Conservation (phyloP, 163 green algal genomes). For the Smithsoniella earleae region DNA sequence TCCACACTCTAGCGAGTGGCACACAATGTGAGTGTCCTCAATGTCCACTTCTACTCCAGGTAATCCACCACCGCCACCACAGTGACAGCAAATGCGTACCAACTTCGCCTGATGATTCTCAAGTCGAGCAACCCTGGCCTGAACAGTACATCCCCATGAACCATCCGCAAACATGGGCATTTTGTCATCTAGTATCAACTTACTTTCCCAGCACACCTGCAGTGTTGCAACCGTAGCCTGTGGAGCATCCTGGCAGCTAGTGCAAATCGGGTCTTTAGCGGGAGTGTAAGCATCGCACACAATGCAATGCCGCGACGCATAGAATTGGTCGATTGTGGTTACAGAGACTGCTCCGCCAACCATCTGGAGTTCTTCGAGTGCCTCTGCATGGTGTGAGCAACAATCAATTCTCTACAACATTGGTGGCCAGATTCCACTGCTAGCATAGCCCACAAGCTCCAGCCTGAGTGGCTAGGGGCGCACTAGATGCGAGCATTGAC, state of each 20-base stretch:
- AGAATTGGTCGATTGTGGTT: slow-evolving; percentile 85
- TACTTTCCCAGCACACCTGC: slow-evolving; percentile 8
- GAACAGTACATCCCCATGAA: slow-evolving; percentile 35
- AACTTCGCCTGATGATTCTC: slow-evolving; percentile 57
- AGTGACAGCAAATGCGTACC: slow-evolving; percentile 67
- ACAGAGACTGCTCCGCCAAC: slow-evolving; percentile 13
- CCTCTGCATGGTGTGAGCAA: slow-evolving; percentile 22
- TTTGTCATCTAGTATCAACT: no score
- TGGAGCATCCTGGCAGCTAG: slow-evolving; percentile 38
- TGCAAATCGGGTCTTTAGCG: slow-evolving; percentile 50
- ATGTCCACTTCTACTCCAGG: not conserved
- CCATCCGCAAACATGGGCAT: no score
- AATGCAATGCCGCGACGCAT: slow-evolving; percentile 81
- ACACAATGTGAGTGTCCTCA: slow-evolving; percentile 49
- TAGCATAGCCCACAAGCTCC: no score
- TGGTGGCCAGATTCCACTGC: no score
- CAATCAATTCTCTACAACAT: no score
- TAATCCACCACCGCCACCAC: slow-evolving; percentile 50
- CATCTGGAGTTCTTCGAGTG: not conserved
- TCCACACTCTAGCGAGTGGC: slow-evolving; percentile 78
- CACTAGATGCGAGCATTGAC: slow-evolving; percentile 41
- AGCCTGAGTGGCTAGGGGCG: not conserved
- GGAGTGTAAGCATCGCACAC: slow-evolving; percentile 77
- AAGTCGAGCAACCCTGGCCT: slow-evolving; percentile 43
- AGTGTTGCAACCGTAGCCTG: slow-evolving; percentile 50